Percentiles rank a stretch among this genome's conserved stretches.
Conservation (phyloP, 352 stramenopile genomes). For the Pythium volutum region DNA sequence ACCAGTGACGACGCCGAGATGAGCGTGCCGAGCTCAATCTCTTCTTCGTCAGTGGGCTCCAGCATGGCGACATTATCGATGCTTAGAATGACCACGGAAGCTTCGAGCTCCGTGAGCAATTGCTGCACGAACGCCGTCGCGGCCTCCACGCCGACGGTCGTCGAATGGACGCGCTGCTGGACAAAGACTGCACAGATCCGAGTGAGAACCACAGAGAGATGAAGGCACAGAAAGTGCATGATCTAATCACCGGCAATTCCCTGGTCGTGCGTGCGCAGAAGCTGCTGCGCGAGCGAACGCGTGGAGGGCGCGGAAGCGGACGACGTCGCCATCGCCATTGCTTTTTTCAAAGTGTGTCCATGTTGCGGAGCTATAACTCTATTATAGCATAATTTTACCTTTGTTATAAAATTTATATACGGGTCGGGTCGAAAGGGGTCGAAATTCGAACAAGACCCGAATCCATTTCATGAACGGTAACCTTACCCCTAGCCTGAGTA, state of each 20-base stretch:
- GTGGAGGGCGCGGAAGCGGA: background rate
- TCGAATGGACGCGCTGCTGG: constrained; percentile 77
- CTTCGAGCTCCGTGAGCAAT: constrained; percentile 63
- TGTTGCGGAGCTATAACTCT: background rate
- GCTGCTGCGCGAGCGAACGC: constrained; percentile 27
- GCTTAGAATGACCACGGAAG: constrained; percentile 36
- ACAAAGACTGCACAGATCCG: constrained; percentile 40
- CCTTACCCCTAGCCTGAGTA: background rate
- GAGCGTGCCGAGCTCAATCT: constrained; percentile 68
- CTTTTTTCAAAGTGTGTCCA: constrained; percentile 16
- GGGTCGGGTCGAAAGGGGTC: background rate
- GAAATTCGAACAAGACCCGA: background rate
- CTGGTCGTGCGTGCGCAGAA: constrained; percentile 26
- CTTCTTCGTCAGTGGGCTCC: constrained; percentile 42
- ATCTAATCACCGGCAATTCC: constrained; percentile 36
- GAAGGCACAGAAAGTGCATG: background rate
- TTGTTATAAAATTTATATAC: background rate
- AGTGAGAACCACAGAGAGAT: background rate
- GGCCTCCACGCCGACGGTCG: constrained; percentile 47
- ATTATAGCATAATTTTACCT: background rate
- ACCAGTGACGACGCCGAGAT: constrained; percentile 39
- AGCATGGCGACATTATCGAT: background rate
- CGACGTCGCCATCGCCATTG: constrained; percentile 18
- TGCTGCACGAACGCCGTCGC: constrained; percentile 63
- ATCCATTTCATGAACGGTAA: background rate